These are phyloP conservation scores for Musa beccarii DNA, from an alignment of 176 grass and related monocot species.

Conservation along the genomic window DNA sequence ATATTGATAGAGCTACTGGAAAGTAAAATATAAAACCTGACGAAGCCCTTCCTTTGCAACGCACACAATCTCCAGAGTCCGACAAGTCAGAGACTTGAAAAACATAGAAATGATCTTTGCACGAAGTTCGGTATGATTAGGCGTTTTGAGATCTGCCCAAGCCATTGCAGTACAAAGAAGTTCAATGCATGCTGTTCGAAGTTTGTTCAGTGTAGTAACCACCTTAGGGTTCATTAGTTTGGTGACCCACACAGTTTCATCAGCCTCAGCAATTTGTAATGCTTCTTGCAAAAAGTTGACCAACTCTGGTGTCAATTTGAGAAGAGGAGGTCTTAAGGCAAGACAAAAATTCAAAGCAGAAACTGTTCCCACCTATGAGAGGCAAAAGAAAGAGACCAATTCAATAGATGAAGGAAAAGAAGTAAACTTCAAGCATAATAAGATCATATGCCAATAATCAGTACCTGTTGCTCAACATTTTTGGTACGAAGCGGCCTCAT, in stretches of 20 bases:
- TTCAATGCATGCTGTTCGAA: conserved; percentile 94
- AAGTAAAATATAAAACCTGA: conserved; percentile 40
- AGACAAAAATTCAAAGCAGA: conserved; percentile 94
- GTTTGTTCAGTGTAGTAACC: conserved; percentile 80
- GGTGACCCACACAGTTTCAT: conserved; percentile 94
- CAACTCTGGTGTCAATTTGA: conserved; percentile 77
- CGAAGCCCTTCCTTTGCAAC: conserved; percentile 98
- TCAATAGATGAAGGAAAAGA: neutral
- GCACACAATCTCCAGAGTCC: conserved; percentile 82
- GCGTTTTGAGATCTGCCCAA: conserved; percentile 89
- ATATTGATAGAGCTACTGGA: neutral
- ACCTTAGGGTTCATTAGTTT: conserved; percentile 96
- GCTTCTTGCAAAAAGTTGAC: conserved; percentile 99
- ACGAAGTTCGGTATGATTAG: conserved; percentile 64
- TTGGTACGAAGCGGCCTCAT: conserved; percentile 67
- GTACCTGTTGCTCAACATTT: conserved; percentile 95
- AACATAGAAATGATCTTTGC: conserved; percentile 99
- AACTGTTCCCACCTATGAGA: conserved; percentile 87
- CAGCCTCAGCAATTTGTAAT: conserved; percentile 96
- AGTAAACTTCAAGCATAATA: conserved; percentile 5
- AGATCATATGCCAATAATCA: neutral
- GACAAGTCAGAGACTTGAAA: conserved; percentile 95
- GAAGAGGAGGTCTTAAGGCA: conserved; percentile 86
- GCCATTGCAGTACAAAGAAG: conserved; percentile 98
- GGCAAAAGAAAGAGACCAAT: conserved; percentile 11